Conservation (phyloP, 2,329 filamentous ascomycete species). For the Colletotrichum lindemuthianum region DNA sequence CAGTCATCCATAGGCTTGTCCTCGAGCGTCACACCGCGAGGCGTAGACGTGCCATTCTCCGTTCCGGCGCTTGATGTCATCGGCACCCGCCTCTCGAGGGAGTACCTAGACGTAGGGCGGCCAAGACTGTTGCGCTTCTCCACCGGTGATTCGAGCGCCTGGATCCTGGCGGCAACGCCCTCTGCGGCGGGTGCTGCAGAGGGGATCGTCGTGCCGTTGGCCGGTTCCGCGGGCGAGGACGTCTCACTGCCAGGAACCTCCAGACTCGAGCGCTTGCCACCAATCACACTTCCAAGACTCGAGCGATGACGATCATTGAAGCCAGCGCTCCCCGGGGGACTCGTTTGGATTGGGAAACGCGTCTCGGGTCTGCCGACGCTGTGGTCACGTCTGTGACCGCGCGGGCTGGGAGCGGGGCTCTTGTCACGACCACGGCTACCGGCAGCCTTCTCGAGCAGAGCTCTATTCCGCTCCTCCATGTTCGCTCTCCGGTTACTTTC, state of each 20-base stretch:
- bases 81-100: constrained; percentile 61
- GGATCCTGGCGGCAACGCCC: constrained; percentile 31
- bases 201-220: constrained; percentile 52
- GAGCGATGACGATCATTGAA: constrained; percentile 57
- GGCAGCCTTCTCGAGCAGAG: constrained; percentile 75
- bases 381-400: constrained; percentile 79
- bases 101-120: constrained; percentile 60
- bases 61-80: constrained; percentile 41
- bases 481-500: constrained; percentile 94
- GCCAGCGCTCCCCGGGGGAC: constrained; percentile 61
- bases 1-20: constrained; percentile 64
- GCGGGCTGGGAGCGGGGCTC: constrained; percentile 73
- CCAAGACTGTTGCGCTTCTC: constrained; percentile 75
- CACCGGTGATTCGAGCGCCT: constrained; percentile 44
- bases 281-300: constrained; percentile 60
- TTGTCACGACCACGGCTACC: constrained; percentile 76
- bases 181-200: constrained; percentile 18
- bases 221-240: constrained; percentile 50
- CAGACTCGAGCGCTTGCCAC: constrained; percentile 73
- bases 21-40: constrained; percentile 60
- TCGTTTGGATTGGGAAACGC: constrained; percentile 84
- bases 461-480: constrained; percentile 92
- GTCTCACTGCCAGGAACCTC: constrained; percentile 77
- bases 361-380: constrained; percentile 79
- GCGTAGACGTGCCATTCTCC: constrained; percentile 39